Evolutionary conservation across 257 asterid species (phyloP).

Genomic region (Fraxinus anomala): DNA sequence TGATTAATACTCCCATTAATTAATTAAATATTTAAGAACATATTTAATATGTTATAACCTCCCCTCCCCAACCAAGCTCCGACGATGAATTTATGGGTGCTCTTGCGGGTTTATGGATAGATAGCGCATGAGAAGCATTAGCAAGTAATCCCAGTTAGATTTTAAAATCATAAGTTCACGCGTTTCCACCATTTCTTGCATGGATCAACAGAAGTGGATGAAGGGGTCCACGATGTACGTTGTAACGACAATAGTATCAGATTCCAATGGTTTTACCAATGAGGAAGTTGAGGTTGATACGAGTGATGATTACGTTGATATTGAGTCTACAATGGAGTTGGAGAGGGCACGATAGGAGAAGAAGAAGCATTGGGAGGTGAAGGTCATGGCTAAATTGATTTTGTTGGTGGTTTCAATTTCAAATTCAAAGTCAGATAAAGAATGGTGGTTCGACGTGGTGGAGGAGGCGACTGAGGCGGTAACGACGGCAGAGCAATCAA

Average conservation of each 20-base stretch:
- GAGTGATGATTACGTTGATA: conserved; percentile 36
- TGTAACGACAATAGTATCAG: conserved; percentile 54
- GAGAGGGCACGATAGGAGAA: conserved; percentile 89
- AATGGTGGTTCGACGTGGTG: conserved; percentile 23
- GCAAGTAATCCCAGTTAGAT: conserved; percentile 66
- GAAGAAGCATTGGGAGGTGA: conserved; percentile 84
- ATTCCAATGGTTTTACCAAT: conserved; percentile 26
- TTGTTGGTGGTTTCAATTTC: conserved; percentile 22
- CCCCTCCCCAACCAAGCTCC: conserved; percentile 45
- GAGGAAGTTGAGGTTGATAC: conserved; percentile 49
- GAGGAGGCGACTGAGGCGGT: conserved; percentile 10
- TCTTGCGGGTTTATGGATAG: conserved; percentile 73
- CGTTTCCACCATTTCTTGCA: conserved; percentile 98
- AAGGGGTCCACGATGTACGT: conserved; percentile 81
- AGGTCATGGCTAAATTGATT: conserved; percentile 62
- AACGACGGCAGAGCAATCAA: conserved; percentile 29
- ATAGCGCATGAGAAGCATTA: conserved; percentile 71
- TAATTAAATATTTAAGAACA: no score
- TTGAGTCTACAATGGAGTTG: conserved; percentile 77
- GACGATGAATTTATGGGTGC: conserved; percentile 80
- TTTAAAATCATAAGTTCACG: conserved; percentile 54
- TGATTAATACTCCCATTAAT: no score
- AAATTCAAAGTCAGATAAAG: conserved; percentile 35
- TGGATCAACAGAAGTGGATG: conserved; percentile 77
- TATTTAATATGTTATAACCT: no score